Evolutionary conservation across 805 yeast genomes (phyloP), one percentile per base, ranked within the genome.

Genomic region (Wickerhamomyces silvicola): DNA sequence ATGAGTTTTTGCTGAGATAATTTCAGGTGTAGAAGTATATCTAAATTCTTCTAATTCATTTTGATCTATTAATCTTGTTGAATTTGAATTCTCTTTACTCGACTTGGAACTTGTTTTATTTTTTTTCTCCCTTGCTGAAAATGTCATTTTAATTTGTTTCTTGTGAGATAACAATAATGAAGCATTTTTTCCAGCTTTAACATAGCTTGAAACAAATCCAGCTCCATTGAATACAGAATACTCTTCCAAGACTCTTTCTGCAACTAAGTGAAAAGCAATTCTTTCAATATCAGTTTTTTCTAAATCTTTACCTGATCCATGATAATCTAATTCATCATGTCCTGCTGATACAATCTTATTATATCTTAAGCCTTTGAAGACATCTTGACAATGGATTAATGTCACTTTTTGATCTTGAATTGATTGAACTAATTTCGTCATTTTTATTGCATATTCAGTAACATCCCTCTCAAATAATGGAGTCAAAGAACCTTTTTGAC

Each of bases 171-270:
- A 46, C 2, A 86, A 63, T 1, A 48, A 49, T 11, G 56, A 48
- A 1, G 87, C 76, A n/a, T 67, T 59, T 1, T 65, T 62, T 0
- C 95, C 95, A 1, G 67, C 43, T 40, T 66, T 66, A 5, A 88
- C 70, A 48, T 90, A 90, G 32, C 82, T 81, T 2, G 81, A 63
- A 0, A 94, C 82, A 61, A 80, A 88, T 0, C 95, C 94, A n/a
- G 75, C 70, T 14, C 70, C 75, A 44, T 77, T 83, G 66, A 78
- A 73, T 6, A 79, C 63, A 2, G 86, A 72, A 46, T 78, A 81
- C 52, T 88, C 97, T 36, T 67, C 68, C 22, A 92, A 54, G 10
- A 78, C 68, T 16, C 74, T 72, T 35, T 76, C 75, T 9, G 82
- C 71, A 18, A 85, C 68, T 37, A 92, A 59, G 42, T 80, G 80